Evolutionary conservation across 2,329 filamentous ascomycete species (phyloP).

Genomic region (Hymenoscyphus occultus): DNA sequence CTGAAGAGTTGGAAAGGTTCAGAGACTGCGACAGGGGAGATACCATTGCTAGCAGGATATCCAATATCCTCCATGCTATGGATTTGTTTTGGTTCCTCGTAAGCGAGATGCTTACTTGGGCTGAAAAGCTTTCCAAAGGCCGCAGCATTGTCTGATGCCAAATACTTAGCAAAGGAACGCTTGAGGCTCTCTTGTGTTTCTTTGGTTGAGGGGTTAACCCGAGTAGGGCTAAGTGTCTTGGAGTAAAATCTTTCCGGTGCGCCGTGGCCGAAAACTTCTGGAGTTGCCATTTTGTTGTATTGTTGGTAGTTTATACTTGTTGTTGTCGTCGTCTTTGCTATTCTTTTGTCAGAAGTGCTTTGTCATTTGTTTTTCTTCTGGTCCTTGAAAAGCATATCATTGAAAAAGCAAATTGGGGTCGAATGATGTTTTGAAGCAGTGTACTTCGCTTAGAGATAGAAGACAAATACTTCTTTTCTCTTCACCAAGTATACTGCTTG

Average conservation of each 20-base stretch:
- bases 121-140: slow-evolving; percentile 45
- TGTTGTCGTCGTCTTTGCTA: neutral
- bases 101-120: slow-evolving; percentile 53
- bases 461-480: neutral
- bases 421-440: neutral
- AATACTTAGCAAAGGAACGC: slow-evolving; percentile 35
- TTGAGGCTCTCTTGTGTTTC: slow-evolving; percentile 35
- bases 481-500: neutral
- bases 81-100: slow-evolving; percentile 48
- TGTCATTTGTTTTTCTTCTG: neutral
- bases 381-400: neutral
- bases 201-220: slow-evolving; percentile 28
- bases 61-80: slow-evolving; percentile 62
- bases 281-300: slow-evolving; percentile 27
- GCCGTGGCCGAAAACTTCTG: slow-evolving; percentile 28
- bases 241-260: slow-evolving; percentile 28
- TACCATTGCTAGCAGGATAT: slow-evolving; percentile 50
- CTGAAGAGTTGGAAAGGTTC: slow-evolving; percentile 64
- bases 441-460: neutral
- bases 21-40: slow-evolving; percentile 62
- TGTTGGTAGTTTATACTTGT: neutral
- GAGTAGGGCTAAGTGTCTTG: slow-evolving; percentile 29
- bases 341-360: neutral
- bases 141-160: slow-evolving; percentile 30
- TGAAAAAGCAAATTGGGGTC: neutral